A percentile compares a stretch with the other conserved stretches of the same genome.
Conservation (phyloP, 2,329 filamentous ascomycete genomes). For the Clonostachys rhizophaga region DNA sequence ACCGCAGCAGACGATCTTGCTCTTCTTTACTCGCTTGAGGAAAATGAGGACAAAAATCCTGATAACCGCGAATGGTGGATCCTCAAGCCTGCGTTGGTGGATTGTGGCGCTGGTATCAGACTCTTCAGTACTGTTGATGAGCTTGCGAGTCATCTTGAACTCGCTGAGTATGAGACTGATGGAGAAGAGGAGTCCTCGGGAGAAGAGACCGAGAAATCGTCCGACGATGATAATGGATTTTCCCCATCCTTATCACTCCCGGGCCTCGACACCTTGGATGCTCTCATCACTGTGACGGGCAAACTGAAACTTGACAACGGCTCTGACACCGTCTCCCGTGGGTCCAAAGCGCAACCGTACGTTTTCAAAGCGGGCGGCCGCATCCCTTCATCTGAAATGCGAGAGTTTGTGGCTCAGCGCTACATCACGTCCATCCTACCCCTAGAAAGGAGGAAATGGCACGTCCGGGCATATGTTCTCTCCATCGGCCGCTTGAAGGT, state of each 20-base stretch:
- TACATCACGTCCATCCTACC: constrained; percentile 25
- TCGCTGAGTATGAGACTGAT: constrained; percentile 12
- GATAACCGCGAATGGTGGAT: constrained; percentile 30
- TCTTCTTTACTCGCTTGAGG: constrained; percentile 23
- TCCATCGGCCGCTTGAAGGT: constrained; percentile 28
- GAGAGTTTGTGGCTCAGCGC: constrained; percentile 28
- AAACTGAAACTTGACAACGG: constrained; percentile 9
- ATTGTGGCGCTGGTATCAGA: constrained; percentile 30
- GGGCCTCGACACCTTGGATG: no score
- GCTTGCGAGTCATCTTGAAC: constrained; percentile 24
- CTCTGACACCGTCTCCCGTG: not conserved
- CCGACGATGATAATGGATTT: no score
- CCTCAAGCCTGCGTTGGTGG: constrained; percentile 29
- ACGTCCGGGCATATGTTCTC: constrained; percentile 26
- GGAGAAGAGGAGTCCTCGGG: constrained; percentile 8
- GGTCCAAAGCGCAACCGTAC: constrained; percentile 9
- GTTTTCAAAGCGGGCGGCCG: constrained; percentile 20
- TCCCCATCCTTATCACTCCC: no score
- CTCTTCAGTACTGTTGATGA: constrained; percentile 30
- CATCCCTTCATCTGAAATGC: constrained; percentile 27
- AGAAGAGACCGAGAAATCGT: constrained; percentile 7
- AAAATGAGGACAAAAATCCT: constrained; percentile 18
- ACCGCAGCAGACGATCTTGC: constrained; percentile 23
- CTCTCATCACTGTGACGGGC: no score
- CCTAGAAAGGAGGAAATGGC: constrained; percentile 26